Evolutionary conservation across 2,329 filamentous ascomycete species (phyloP).

Genomic region (Xylariaceae sp.): DNA sequence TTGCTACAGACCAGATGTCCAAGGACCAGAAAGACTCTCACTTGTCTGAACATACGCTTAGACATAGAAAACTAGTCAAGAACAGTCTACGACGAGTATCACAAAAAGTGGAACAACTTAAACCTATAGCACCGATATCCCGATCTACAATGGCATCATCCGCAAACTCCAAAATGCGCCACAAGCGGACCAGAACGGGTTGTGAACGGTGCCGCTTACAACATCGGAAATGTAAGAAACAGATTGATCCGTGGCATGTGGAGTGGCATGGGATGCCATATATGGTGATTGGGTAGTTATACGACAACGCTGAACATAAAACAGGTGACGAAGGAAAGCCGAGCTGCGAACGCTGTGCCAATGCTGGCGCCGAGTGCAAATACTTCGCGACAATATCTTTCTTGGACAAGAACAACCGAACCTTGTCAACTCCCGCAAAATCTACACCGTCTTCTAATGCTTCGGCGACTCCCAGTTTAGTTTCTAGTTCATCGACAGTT

Average conservation of each 20-base stretch:
- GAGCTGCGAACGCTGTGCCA: conserved; percentile 16
- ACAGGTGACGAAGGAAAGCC: conserved; percentile 20
- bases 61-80: too few species aligned
- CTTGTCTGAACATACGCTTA: background rate
- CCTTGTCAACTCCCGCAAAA: conserved; percentile 1
- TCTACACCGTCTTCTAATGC: conserved; percentile 5
- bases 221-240: conserved; percentile 21
- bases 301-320: background rate
- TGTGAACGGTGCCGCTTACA: conserved; percentile 23
- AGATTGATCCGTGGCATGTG: background rate
- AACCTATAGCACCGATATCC: too few species aligned
- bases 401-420: conserved; percentile 16
- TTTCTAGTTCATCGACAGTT: background rate
- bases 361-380: conserved; percentile 13
- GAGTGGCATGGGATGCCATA: background rate
- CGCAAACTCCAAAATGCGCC: background rate
- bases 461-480: background rate
- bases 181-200: conserved; percentile 19
- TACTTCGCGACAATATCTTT: conserved; percentile 20
- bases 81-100: too few species aligned
- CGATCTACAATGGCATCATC: background rate
- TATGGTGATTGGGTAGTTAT: background rate
- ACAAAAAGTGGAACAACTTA: too few species aligned
- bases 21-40: background rate
- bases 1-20: background rate